Evolutionary conservation across 768 basidiomycete genomes (phyloP), one percentile per base, ranked within the genome.

Genomic region (Ramaria rubella): DNA sequence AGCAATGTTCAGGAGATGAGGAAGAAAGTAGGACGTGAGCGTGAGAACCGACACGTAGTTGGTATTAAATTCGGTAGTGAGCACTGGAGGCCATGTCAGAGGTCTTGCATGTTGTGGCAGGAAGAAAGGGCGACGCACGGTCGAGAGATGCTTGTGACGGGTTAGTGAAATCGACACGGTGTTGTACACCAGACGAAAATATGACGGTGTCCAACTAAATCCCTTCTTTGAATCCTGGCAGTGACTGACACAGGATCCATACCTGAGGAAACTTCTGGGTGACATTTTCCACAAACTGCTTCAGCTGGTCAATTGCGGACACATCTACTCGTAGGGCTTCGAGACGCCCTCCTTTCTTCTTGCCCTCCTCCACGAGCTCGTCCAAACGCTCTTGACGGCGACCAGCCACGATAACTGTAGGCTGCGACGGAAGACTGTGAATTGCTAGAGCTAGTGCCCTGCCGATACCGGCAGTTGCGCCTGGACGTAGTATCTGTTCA

Each of bases 401-500:
- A 9, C 81, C 81, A 15, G 73, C 67, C 23, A 73, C 79, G 45
- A 83, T 75, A 27, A 82, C 78, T 5, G 68, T 71, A 1, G 80
- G 81, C 33, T 72, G 68, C 38, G 74, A 75, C 0, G 79, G 77
- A 1, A 82, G 69, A 27, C 65, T 67, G 29, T 77, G 72, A 42
- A 82, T 70, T 21, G 74, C 72, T 9, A 79, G 70, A 5, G 81
- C 81, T 5, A 84, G 75, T 33, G 76, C 75, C 3, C 80, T 77
- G 17, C 83, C 82, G 30, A 83, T 78, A 30, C 82, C 81, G 29
- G 79, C 69, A 3, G 82, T 82, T 2, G 80, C 81, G n/a, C 54
- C 54, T 45, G 36, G n/a, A n/a, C 11, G 36, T 24, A 19, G 43
- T 9, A 8, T 45, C n/a, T 7, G 43, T 9, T 19, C 9, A 7